phyloP scores from a whole-genome alignment of 441 rosid genomes.

The Erodium moschatum region DNA sequence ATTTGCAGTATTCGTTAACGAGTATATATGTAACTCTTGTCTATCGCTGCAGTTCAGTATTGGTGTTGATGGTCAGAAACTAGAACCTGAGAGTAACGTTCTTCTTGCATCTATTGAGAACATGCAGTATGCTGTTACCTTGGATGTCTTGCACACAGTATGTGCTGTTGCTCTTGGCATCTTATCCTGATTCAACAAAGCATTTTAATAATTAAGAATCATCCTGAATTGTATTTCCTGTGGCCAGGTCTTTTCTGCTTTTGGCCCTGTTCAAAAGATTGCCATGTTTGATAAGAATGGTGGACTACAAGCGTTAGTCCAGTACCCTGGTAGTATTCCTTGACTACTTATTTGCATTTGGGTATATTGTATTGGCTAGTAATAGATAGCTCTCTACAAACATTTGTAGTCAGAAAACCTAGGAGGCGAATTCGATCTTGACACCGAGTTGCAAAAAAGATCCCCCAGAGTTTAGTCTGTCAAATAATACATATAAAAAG shows the following conservation, averaged over 20 bases:
- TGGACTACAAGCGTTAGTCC: slow-evolving; percentile 87
- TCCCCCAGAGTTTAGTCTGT: too few relatives aligned
- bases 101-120: slow-evolving; percentile 92
- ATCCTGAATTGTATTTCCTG: slow-evolving; percentile 5
- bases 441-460: too few relatives aligned
- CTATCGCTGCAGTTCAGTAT: slow-evolving; percentile 45
- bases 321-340: slow-evolving; percentile 60
- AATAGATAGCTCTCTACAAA: too few relatives aligned
- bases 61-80: slow-evolving; percentile 85
- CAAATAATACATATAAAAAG: too few relatives aligned
- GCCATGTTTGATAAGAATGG: slow-evolving; percentile 99
- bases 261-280: slow-evolving; percentile 91
- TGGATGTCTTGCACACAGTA: slow-evolving; percentile 94
- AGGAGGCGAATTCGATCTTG: too few relatives aligned
- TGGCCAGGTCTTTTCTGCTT: slow-evolving; percentile 77
- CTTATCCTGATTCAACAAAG: not conserved
- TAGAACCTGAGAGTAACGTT: slow-evolving; percentile 96
- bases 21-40: too few relatives aligned
- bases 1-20: not conserved
- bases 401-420: too few relatives aligned
- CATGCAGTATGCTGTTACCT: slow-evolving; percentile 97
- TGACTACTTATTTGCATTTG: not conserved
- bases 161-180: slow-evolving; percentile 11
- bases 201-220: not conserved
- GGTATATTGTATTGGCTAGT: too few relatives aligned